A percentile compares a stretch with the other conserved stretches of the same genome.
phyloP scores from a whole-genome alignment of 208 protist genomes.

The Trypanosoma brucei region DNA sequence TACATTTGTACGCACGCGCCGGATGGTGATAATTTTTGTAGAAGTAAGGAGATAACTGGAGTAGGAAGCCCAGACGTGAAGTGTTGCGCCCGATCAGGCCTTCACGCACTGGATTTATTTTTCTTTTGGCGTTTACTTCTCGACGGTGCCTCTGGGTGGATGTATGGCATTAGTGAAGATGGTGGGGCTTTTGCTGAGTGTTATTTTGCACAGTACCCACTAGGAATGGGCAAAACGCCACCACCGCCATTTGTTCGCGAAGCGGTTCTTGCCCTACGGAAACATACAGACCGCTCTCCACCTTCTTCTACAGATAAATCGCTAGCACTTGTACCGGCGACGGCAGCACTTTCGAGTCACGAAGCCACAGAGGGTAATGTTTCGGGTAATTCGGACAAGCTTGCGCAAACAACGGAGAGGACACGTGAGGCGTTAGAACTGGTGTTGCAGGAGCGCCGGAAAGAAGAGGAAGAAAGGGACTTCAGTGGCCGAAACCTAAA shows the following conservation, averaged over 20 bases:
- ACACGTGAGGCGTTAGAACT: conserved; percentile 31
- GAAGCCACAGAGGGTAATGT: not conserved
- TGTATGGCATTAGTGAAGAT: conserved; percentile 22
- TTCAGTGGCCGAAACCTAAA: conserved; percentile 27
- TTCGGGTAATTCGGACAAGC: conserved; percentile 2
- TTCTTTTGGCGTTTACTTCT: conserved; percentile 5
- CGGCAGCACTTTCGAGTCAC: not conserved
- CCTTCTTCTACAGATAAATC: not conserved
- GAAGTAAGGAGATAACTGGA: too few relatives aligned
- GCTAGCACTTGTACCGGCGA: not conserved
- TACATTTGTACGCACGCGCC: too few relatives aligned
- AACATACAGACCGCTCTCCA: not conserved
- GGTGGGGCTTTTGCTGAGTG: conserved; percentile 68
- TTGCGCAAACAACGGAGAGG: conserved; percentile 31
- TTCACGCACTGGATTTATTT: too few relatives aligned
- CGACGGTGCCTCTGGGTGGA: not conserved
- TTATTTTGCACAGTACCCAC: conserved; percentile 59
- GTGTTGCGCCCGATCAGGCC: too few relatives aligned
- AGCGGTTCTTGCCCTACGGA: not conserved
- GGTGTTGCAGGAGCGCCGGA: conserved; percentile 18
- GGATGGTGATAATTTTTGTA: too few relatives aligned
- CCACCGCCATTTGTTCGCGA: conserved; percentile 7
- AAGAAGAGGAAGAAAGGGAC: conserved; percentile 19
- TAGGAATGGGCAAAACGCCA: conserved; percentile 36
- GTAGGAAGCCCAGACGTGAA: too few relatives aligned